Evolutionary conservation across 257 asterid genomes (phyloP), one percentile per base, ranked within the genome.

Genomic region (Przewalskia tangutica): DNA sequence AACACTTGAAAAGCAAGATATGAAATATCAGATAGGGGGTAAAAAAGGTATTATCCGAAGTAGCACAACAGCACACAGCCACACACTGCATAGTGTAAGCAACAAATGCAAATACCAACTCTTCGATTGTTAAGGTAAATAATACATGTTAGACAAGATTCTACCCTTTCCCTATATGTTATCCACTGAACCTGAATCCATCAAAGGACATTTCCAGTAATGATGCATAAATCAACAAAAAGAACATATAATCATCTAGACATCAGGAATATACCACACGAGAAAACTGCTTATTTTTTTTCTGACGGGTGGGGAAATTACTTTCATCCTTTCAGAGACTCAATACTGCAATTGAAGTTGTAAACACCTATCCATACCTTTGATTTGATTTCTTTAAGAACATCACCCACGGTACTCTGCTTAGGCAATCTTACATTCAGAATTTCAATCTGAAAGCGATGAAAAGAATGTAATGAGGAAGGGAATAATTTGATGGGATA

Each of bases 331-430:
- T n/a, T 79, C 55, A 18, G 20, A 60, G 44, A 38, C 54, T 18
- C 56, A 79, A 60, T 34, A 7, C 51, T 32, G n/a, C 54, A 81
- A 51, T 40, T 81, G 59, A 40, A 32, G 50, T 9, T 64, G 60
- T 65, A 62, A 79, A 38, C 83, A 50, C 48, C n/a, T 42, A 55
- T 14, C n/a, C 23, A 9, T 77, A 92, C 99, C 99, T 96, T 94
- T 78, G 95, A 88, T 90, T 94, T 96, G 73, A 96, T 93, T 82
- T 96, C 99, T 80, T 92, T 89, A 82, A 96, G 99, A 83, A 96
- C 99, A 88, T 96, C 99, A 55, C 93, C 98, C 66, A 96, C 98
- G 38, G 93, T 93, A 87, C 99, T 93, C 90, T 89, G 98, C 85
- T 91, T 96, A 71, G 97, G 98, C 82, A 94, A 88, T 85, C 98